phyloP scores from a whole-genome alignment of 208 protist genomes.

The Acanthamoeba triangularis region DNA sequence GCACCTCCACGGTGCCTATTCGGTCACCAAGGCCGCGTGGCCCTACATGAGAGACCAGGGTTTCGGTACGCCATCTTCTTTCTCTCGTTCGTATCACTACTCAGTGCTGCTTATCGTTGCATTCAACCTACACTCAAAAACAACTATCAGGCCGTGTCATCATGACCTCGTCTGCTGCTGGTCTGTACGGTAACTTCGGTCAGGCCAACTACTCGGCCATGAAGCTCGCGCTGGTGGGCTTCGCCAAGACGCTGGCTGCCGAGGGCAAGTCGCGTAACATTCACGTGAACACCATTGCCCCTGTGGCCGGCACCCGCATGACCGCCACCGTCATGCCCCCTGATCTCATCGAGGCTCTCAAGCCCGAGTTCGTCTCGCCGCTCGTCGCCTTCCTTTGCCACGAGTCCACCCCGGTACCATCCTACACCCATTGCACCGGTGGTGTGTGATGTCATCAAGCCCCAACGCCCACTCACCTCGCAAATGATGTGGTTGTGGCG shows the following conservation, averaged over 20 bases:
- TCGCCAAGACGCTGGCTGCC: slow-evolving; percentile 84
- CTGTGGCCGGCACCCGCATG: slow-evolving; percentile 85
- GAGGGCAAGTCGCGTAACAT: slow-evolving; percentile 89
- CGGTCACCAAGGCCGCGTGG: slow-evolving; percentile 87
- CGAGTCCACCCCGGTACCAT: slow-evolving; percentile 72
- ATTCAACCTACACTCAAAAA: too few species aligned
- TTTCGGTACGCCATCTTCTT: slow-evolving; percentile 62
- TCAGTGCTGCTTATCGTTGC: too few species aligned
- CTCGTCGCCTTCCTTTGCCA: slow-evolving; percentile 87
- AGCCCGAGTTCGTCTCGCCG: slow-evolving; percentile 87
- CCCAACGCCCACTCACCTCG: too few species aligned
- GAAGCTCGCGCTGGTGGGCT: slow-evolving; percentile 85
- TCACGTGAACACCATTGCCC: slow-evolving; percentile 87
- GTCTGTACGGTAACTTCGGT: slow-evolving; percentile 90
- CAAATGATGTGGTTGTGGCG: too few species aligned
- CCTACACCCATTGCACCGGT: background rate
- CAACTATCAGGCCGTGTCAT: slow-evolving; percentile 80
- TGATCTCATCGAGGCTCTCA: slow-evolving; percentile 83
- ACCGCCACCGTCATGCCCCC: slow-evolving; percentile 85
- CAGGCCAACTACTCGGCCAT: slow-evolving; percentile 85
- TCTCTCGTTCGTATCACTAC: background rate
- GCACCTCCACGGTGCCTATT: slow-evolving; percentile 82
- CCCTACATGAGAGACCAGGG: slow-evolving; percentile 86
- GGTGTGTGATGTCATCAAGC: background rate
- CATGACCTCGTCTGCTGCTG: slow-evolving; percentile 87